Conservation (phyloP, 768 basidiomycete species). For the Suillus alpinus region DNA sequence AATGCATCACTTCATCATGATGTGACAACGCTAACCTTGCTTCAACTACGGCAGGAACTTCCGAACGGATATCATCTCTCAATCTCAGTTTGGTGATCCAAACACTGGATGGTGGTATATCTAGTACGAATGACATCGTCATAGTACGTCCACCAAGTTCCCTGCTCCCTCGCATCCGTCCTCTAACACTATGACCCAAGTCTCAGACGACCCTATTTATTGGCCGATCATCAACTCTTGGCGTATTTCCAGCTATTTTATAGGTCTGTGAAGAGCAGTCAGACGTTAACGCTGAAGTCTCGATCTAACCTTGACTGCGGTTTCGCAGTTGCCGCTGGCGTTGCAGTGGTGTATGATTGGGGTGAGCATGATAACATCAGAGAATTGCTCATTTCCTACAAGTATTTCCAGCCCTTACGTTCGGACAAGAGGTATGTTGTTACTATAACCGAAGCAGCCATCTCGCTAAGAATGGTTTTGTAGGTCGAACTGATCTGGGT, state of each 20-base stretch:
- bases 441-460: neutral
- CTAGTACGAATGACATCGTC: neutral
- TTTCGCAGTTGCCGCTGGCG: neutral
- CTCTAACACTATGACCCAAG: neutral
- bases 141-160: neutral
- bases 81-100: neutral
- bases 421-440: neutral
- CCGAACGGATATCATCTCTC: neutral
- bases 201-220: neutral
- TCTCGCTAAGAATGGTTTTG: neutral
- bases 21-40: too few relatives aligned
- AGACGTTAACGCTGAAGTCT: neutral
- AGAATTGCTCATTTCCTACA: neutral
- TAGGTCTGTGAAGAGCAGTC: neutral
- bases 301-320: neutral
- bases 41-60: neutral
- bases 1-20: too few relatives aligned
- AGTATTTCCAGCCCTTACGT: neutral
- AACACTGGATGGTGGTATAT: neutral
- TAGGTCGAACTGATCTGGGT: neutral
- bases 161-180: neutral
- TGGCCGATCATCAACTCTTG: neutral
- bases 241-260: neutral
- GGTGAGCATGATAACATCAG: neutral
- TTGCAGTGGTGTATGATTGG: neutral